These are phyloP conservation scores for Halophytophthora polymorphica DNA, from an alignment of 352 stramenopile species.

Conservation along the genomic window DNA sequence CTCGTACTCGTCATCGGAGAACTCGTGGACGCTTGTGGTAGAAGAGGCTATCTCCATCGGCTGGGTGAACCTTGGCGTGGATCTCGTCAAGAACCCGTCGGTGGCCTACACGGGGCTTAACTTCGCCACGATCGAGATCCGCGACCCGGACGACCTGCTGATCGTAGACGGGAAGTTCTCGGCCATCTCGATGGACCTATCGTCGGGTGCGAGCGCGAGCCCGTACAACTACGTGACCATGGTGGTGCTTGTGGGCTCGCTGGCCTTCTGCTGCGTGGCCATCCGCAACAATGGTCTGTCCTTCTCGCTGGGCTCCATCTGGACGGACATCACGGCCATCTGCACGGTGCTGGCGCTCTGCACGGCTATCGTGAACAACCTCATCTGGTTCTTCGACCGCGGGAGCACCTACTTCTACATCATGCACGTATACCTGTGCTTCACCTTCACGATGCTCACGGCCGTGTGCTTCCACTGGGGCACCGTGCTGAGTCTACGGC, in stretches of 20 bases:
- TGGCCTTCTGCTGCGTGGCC: slow-evolving; percentile 80
- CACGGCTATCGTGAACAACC: slow-evolving; percentile 81
- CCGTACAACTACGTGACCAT: slow-evolving; percentile 89
- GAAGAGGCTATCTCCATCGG: slow-evolving; percentile 56
- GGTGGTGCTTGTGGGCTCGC: slow-evolving; percentile 75
- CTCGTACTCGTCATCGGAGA: slow-evolving; percentile 27
- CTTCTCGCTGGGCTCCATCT: slow-evolving; percentile 84
- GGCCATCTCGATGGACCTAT: slow-evolving; percentile 69
- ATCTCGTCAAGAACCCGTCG: slow-evolving; percentile 73
- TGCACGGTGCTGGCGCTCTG: slow-evolving; percentile 73
- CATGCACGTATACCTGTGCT: slow-evolving; percentile 70
- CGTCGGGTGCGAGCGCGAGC: slow-evolving; percentile 56
- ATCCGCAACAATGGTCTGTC: slow-evolving; percentile 80
- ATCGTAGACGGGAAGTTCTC: slow-evolving; percentile 64
- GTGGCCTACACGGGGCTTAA: slow-evolving; percentile 69
- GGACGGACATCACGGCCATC: slow-evolving; percentile 84
- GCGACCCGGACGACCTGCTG: slow-evolving; percentile 43
- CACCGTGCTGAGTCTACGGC: slow-evolving; percentile 72
- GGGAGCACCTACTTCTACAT: slow-evolving; percentile 83
- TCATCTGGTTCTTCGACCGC: slow-evolving; percentile 71
- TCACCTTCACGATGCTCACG: slow-evolving; percentile 88
- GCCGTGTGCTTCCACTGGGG: slow-evolving; percentile 88
- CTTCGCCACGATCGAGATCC: slow-evolving; percentile 52
- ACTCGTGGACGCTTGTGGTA: slow-evolving; percentile 56
- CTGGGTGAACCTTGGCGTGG: slow-evolving; percentile 65